Evolutionary conservation across 768 basidiomycete genomes (phyloP), one percentile per base, ranked within the genome.

Genomic region (Udeniomyces megalosporus): DNA sequence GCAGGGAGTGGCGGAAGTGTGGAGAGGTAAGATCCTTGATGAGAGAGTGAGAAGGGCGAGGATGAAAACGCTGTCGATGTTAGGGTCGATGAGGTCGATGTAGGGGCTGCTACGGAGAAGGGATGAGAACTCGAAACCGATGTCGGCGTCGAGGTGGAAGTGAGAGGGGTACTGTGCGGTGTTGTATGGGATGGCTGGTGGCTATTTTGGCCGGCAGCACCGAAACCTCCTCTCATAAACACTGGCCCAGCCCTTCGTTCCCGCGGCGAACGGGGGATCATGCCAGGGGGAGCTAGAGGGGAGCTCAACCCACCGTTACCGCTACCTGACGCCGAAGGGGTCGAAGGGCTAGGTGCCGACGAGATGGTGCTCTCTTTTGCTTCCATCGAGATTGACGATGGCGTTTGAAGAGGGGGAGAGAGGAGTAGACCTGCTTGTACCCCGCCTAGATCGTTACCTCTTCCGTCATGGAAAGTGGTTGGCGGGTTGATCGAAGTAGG

Each of bases 141-240:
- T 8, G 38, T 8, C 10, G 38, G 17, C 10, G 38, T 8, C 38
- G 38, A 42, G 38, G 38, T 8, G 17, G 38, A 42, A 42, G 38
- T 8, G 17, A 42, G n/a, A n/a, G n/a, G n/a, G n/a, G 38, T 17
- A 42, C 17, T 42, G 38, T 28, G n/a, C 17, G 38, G 48, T 12
- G 50, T 35, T n/a, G 51, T 45, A 6, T 24, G n/a, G 34, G 42
- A 14, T 0, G 58, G 20, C 4, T 60, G 28, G 6, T 20, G 12
- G 29, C 28, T 28, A 20, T 14, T 17, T 22, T 24, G 32, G 17
- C 32, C 47, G 35, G 32, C 26, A 11, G 34, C 34, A 22, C 47
- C 48, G 24, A 60, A 60, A 0, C 58, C 58, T 22, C 58, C 58
- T 50, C 58, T 32, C 47, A 60, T 50, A 22, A 60, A 49, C 20